A percentile compares a stretch with the other conserved stretches of the same genome.
Conservation (phyloP, 108 stramenopile genomes). For the Cyclotella baltica region DNA sequence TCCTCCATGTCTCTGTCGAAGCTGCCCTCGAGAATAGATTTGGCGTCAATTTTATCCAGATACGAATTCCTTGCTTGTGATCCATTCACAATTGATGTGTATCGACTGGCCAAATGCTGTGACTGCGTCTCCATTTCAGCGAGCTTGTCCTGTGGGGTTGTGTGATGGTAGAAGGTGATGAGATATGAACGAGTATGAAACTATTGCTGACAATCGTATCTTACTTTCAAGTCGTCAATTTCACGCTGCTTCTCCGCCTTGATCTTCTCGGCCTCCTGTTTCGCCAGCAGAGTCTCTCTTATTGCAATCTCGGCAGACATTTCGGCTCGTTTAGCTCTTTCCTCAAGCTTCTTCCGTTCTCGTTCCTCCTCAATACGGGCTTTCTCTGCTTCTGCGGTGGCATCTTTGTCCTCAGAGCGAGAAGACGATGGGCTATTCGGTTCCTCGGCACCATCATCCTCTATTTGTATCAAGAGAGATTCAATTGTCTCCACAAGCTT, state of each 20-base stretch:
- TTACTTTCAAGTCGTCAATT: constrained; percentile 63
- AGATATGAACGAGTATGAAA: not conserved
- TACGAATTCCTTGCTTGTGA: constrained; percentile 36
- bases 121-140: constrained; percentile 54
- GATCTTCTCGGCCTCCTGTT: constrained; percentile 59
- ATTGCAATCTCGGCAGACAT: constrained; percentile 79
- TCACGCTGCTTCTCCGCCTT: constrained; percentile 72
- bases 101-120: constrained; percentile 40
- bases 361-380: constrained; percentile 39
- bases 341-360: constrained; percentile 59
- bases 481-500: constrained; percentile 79
- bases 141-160: constrained; percentile 45
- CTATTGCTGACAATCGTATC: no score
- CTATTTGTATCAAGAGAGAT: constrained; percentile 72
- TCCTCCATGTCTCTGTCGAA: constrained; percentile 42
- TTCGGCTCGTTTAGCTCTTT: constrained; percentile 78
- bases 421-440: constrained; percentile 46
- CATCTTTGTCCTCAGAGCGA: constrained; percentile 36
- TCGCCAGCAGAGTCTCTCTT: constrained; percentile 71
- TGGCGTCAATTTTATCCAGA: constrained; percentile 52
- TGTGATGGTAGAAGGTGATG: no score
- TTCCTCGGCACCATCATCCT: constrained; percentile 61
- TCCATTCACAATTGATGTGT: constrained; percentile 25
- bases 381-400: constrained; percentile 10
- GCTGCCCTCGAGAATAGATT: constrained; percentile 48